phyloP scores from a whole-genome alignment of 2,329 filamentous ascomycete species.

The Diaporthe sp. region DNA sequence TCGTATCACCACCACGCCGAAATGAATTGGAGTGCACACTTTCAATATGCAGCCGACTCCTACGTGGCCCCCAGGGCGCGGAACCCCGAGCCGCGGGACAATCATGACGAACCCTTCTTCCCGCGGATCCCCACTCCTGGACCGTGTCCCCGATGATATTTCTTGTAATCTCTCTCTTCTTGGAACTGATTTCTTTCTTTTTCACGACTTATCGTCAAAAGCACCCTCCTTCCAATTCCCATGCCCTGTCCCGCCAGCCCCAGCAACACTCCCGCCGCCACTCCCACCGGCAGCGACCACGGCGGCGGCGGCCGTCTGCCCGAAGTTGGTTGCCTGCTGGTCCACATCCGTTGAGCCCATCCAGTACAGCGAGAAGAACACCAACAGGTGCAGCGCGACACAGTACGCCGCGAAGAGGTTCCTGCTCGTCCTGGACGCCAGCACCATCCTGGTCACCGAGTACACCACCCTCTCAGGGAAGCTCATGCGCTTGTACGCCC shows the following conservation, averaged over 20 bases:
- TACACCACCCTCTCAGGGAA: constrained; percentile 92
- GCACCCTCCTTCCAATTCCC: constrained; percentile 73
- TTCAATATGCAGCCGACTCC: not conserved
- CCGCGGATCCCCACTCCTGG: not conserved
- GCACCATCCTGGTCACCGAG: constrained; percentile 89
- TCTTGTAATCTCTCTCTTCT: not conserved
- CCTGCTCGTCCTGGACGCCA: constrained; percentile 89
- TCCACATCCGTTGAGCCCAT: constrained; percentile 79
- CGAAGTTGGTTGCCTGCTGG: constrained; percentile 70
- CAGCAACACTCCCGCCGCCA: constrained; percentile 53
- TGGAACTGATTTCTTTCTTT: not conserved
- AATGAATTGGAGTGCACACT: not conserved
- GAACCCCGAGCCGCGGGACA: not conserved
- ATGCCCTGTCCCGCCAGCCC: constrained; percentile 47
- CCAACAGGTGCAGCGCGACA: constrained; percentile 86
- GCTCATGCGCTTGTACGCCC: constrained; percentile 94
- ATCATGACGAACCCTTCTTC: not conserved
- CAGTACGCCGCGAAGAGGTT: constrained; percentile 97
- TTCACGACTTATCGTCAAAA: constrained; percentile 55
- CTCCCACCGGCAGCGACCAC: constrained; percentile 58
- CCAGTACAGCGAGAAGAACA: constrained; percentile 90
- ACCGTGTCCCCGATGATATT: not conserved
- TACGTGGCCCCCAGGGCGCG: not conserved
- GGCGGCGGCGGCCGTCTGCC: constrained; percentile 61
- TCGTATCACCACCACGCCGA: not conserved